A percentile compares a stretch with the other conserved stretches of the same genome.
These are phyloP conservation scores for Ligustrum vulgare DNA, from an alignment of 257 asterid species.

Conservation along the genomic window DNA sequence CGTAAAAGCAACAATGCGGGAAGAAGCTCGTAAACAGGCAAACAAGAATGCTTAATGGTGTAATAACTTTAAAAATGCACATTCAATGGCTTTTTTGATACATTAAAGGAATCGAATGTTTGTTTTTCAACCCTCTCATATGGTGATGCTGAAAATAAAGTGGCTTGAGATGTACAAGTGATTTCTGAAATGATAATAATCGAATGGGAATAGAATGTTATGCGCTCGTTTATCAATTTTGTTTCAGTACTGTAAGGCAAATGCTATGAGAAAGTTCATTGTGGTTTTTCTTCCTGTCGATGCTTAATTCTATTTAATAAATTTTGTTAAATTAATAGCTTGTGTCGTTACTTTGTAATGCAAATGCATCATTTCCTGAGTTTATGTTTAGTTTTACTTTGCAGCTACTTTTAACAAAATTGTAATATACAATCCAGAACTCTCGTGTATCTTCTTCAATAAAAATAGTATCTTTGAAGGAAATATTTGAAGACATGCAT, in stretches of 20 bases:
- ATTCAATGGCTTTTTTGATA: not conserved
- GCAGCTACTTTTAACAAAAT: no score
- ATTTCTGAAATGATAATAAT: not conserved
- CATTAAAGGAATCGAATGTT: not conserved
- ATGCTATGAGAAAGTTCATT: not conserved
- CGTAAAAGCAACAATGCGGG: slow-evolving; percentile 38
- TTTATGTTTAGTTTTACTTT: no score
- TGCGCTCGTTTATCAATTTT: not conserved
- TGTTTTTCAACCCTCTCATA: slow-evolving; percentile 5
- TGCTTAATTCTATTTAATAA: not conserved
- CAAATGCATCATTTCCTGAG: no score
- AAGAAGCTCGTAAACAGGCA: slow-evolving; percentile 39
- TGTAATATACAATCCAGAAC: no score
- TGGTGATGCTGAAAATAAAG: slow-evolving; percentile 25
- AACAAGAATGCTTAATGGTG: slow-evolving; percentile 22
- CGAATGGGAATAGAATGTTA: not conserved
- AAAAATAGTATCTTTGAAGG: no score
- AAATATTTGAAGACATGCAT: no score
- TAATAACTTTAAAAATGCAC: not conserved
- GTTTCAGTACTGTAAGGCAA: not conserved
- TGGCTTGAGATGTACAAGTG: not conserved
- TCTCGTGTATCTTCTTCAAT: no score
- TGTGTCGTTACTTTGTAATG: no score
- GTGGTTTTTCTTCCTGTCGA: not conserved
- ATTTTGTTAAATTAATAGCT: no score